These are phyloP conservation scores for Malus hybrid DNA, from an alignment of 331 rosid species.

Conservation along the genomic window DNA sequence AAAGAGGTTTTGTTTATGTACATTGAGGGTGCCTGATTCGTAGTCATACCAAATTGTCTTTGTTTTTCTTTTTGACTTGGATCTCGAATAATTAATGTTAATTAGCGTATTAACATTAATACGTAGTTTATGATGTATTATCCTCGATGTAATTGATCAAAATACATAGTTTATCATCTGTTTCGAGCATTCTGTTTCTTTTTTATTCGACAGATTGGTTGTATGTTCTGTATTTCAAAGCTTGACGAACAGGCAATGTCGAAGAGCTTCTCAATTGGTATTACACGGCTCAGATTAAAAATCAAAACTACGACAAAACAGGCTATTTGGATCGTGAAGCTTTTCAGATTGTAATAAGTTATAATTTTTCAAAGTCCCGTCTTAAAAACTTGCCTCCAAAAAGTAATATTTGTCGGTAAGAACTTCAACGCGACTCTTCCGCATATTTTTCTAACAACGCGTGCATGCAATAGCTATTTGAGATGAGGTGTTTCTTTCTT, in stretches of 20 bases:
- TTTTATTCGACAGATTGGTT: no score
- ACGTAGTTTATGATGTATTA: not conserved
- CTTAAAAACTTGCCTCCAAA: no score
- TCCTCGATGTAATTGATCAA: not conserved
- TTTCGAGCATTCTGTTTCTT: not conserved
- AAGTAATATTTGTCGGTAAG: no score
- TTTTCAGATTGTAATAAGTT: no score
- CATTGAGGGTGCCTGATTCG: slow-evolving; percentile 36
- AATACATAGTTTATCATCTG: not conserved
- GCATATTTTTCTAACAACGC: no score
- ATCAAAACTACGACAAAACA: no score
- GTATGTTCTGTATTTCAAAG: no score
- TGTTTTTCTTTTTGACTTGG: slow-evolving; percentile 4
- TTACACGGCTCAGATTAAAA: not conserved
- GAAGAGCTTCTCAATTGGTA: not conserved
- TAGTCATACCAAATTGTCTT: slow-evolving; percentile 21
- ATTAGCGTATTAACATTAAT: slow-evolving; percentile 13
- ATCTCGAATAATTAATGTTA: slow-evolving; percentile 28
- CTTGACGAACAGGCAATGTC: not conserved
- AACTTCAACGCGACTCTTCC: no score
- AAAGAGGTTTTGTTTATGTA: slow-evolving; percentile 42
- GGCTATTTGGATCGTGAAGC: no score
- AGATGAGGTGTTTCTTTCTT: no score
- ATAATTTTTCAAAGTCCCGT: no score
- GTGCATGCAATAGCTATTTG: no score